Conservation (phyloP, 2,329 filamentous ascomycete species). For the Chalara sp. region DNA sequence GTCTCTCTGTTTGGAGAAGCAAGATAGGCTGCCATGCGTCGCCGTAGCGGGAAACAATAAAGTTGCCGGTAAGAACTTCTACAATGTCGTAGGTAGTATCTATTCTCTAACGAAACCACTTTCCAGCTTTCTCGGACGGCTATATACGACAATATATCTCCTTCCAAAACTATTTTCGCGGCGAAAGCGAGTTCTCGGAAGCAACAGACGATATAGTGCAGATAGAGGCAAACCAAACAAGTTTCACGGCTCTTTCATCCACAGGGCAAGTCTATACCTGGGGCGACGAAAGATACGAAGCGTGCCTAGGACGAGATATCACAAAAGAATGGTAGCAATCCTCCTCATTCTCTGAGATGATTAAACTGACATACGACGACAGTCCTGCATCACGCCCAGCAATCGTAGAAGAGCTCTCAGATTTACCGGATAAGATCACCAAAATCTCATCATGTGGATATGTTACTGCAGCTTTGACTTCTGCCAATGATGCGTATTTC, state of each 20-base stretch:
- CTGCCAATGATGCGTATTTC: slow-evolving; percentile 50
- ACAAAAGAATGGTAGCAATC: slow-evolving; percentile 9
- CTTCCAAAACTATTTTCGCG: slow-evolving; percentile 5
- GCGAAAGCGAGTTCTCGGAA: slow-evolving; percentile 2
- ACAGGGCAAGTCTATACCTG: slow-evolving; percentile 33
- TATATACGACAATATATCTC: slow-evolving; percentile 13
- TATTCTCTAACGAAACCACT: not conserved
- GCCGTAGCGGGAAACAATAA: slow-evolving; percentile 31
- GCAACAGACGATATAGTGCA: slow-evolving; percentile 7
- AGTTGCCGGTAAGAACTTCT: slow-evolving; percentile 8
- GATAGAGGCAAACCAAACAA: slow-evolving; percentile 29
- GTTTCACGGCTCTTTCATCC: slow-evolving; percentile 31
- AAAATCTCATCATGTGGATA: slow-evolving; percentile 50
- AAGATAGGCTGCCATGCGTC: slow-evolving; percentile 16
- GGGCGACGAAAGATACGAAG: slow-evolving; percentile 52
- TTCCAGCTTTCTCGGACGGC: slow-evolving; percentile 1
- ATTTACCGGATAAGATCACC: slow-evolving; percentile 43
- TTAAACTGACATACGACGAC: not conserved
- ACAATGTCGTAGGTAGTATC: not conserved
- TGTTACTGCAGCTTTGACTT: slow-evolving; percentile 49
- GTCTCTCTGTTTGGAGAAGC: slow-evolving; percentile 12
- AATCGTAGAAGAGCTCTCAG: slow-evolving; percentile 40
- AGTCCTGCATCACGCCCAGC: slow-evolving; percentile 41
- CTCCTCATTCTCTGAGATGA: not conserved
- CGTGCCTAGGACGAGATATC: slow-evolving; percentile 47